These are phyloP conservation scores for Ambrosiella cleistominuta DNA, from an alignment of 2,329 filamentous ascomycete species.

Conservation along the genomic window DNA sequence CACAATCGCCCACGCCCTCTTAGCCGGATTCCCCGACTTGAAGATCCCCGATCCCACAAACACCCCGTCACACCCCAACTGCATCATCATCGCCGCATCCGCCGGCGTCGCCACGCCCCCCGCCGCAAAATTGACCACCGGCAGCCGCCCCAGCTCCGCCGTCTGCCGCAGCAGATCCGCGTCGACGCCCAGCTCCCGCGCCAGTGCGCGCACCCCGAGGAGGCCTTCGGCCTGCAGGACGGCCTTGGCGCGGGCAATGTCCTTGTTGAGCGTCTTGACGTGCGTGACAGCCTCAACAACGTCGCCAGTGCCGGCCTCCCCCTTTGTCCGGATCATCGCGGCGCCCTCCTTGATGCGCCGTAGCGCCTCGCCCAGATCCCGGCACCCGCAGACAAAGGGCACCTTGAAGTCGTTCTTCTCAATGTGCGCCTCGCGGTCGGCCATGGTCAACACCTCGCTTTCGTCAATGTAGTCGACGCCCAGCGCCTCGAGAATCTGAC, in stretches of 20 bases:
- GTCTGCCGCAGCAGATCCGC: slow-evolving; percentile 69
- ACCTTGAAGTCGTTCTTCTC: slow-evolving; percentile 68
- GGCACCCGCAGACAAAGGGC: slow-evolving; percentile 92
- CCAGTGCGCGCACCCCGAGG: slow-evolving; percentile 46
- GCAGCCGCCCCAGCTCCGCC: slow-evolving; percentile 69
- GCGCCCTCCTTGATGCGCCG: slow-evolving; percentile 82
- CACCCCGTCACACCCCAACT: slow-evolving; percentile 91
- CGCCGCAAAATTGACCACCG: slow-evolving; percentile 94
- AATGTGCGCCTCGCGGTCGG: slow-evolving; percentile 80
- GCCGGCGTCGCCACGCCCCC: slow-evolving; percentile 99
- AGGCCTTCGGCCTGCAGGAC: slow-evolving; percentile 43
- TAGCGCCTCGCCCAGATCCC: slow-evolving; percentile 84
- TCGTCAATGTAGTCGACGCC: slow-evolving; percentile 98
- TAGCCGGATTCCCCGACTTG: slow-evolving; percentile 80
- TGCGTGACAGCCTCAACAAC: slow-evolving; percentile 93
- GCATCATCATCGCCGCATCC: slow-evolving; percentile 95
- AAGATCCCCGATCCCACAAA: slow-evolving; percentile 97
- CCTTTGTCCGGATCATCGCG: slow-evolving; percentile 98
- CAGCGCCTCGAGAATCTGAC: slow-evolving; percentile 89
- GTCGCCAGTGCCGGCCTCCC: slow-evolving; percentile 91
- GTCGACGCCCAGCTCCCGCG: slow-evolving; percentile 65
- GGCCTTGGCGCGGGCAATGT: slow-evolving; percentile 65
- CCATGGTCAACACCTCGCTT: slow-evolving; percentile 90
- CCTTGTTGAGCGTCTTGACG: slow-evolving; percentile 73
- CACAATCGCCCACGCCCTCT: slow-evolving; percentile 86